Evolutionary conservation across 495 filamentous ascomycete genomes (phyloP), one percentile per base, ranked within the genome.

Genomic region (Podospora pseudopauciseta): DNA sequence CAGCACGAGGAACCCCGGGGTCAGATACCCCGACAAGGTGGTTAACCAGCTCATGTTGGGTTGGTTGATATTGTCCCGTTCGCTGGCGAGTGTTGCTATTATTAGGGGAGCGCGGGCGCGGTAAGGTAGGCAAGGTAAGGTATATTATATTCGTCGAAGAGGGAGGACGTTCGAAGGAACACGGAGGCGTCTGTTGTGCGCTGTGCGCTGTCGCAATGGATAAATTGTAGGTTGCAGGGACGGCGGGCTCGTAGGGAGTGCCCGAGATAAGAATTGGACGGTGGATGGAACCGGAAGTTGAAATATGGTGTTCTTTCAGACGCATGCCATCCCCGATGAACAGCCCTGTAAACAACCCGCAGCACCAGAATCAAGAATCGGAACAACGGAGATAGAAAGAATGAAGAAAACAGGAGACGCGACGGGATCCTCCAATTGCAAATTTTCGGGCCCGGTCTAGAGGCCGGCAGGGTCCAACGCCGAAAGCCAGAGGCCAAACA

Each of bases 1-100:
- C 39, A 90, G 83, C 69, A 96, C 85, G 67, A 97, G 85, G 78
- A 87, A 87, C 5, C 83, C 71, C 18, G 85, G 85, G 71, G 85
- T 83, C n/a, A 85, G 72, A 68, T 81, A 80, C 73, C 79, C 80
- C 68, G 83, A 78, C 63, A 85, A 71, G 30, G 78, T 74, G 59
- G 77, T 76, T 23, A 84, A 62, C 76, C 78, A 81, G 62, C 71
- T 71, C 80, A 84, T 82, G 53, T 32, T 58, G n/a, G 2, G 53
- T 32, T 58, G n/a, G 2, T 49, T 11, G 19, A 60, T 5, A 28
- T 18, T 49, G 39, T 49, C 4, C 39, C 39, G 2, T 49, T 49
- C 39, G 63, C 23, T 39, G 57, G 28, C 4, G 34, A 34, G 7
- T 49, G 39, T 49, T 49, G 39, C 39, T 49, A 49, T 49, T 49